phyloP scores from a whole-genome alignment of 352 stramenopile species.

The Globisporangium viniferum region DNA sequence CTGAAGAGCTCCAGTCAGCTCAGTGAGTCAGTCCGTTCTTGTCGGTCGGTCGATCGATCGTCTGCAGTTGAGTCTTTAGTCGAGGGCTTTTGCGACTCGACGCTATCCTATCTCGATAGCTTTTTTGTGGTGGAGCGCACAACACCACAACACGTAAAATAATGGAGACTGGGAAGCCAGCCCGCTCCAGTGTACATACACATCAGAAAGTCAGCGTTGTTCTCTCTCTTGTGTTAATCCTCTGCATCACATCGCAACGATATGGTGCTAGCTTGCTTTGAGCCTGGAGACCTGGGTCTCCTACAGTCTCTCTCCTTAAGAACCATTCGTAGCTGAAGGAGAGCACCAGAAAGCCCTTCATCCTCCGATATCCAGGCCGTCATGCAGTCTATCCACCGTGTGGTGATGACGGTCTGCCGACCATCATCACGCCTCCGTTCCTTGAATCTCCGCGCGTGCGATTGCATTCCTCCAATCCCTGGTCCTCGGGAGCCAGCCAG shows the following conservation, averaged over 20 bases:
- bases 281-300: not conserved
- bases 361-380: not conserved
- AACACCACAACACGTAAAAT: not conserved
- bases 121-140: not conserved
- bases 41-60: not conserved
- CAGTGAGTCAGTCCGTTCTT: not conserved
- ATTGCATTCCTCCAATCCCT: not conserved
- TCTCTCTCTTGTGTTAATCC: not conserved
- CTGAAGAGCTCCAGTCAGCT: not conserved
- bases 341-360: too few species aligned
- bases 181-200: not conserved
- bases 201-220: not conserved
- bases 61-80: not conserved
- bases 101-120: not conserved
- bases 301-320: too few species aligned
- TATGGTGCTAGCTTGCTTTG: not conserved
- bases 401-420: not conserved
- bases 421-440: not conserved
- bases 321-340: too few species aligned
- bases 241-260: not conserved
- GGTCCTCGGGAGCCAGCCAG: not conserved
- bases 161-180: not conserved
- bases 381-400: not conserved
- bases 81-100: not conserved
- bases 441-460: not conserved